Conservation (phyloP, 2,329 filamentous ascomycete genomes). For the Colletotrichum zoysiae region DNA sequence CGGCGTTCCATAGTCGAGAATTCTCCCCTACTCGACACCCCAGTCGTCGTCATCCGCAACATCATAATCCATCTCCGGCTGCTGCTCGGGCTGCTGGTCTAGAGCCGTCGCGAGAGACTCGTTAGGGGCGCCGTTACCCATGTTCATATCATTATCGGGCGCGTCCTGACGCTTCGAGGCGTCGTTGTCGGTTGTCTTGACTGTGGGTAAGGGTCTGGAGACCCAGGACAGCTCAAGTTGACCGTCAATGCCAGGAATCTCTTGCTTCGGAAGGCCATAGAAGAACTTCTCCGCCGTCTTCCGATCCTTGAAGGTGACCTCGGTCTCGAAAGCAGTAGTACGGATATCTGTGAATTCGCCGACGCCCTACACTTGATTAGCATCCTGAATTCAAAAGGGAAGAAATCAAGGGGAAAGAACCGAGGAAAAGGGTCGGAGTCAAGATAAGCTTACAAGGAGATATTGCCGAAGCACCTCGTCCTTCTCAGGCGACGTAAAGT, state of each 20-base stretch:
- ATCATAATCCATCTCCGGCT: slow-evolving; percentile 66
- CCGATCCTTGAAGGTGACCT: slow-evolving; percentile 75
- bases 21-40: slow-evolving; percentile 46
- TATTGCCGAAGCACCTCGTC: slow-evolving; percentile 80
- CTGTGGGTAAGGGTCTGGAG: slow-evolving; percentile 47
- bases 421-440: too few relatives aligned
- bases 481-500: slow-evolving; percentile 71
- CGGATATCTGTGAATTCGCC: slow-evolving; percentile 73
- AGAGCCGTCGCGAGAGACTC: slow-evolving; percentile 35
- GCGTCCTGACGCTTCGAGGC: slow-evolving; percentile 14
- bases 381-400: neutral
- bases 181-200: slow-evolving; percentile 37
- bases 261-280: slow-evolving; percentile 66
- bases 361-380: slow-evolving; percentile 60
- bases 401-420: neutral
- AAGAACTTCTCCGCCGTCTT: slow-evolving; percentile 79
- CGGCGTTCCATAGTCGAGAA: neutral
- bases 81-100: slow-evolving; percentile 48
- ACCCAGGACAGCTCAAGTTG: slow-evolving; percentile 77
- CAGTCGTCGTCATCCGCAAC: slow-evolving; percentile 65
- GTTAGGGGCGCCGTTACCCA: slow-evolving; percentile 38
- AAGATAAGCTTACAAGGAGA: slow-evolving; percentile 68
- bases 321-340: slow-evolving; percentile 59
- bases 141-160: slow-evolving; percentile 38
- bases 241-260: slow-evolving; percentile 72